Base-by-base conservation (phyloP, 106 monocot genomes). In the Allium fistulosum region DNA sequence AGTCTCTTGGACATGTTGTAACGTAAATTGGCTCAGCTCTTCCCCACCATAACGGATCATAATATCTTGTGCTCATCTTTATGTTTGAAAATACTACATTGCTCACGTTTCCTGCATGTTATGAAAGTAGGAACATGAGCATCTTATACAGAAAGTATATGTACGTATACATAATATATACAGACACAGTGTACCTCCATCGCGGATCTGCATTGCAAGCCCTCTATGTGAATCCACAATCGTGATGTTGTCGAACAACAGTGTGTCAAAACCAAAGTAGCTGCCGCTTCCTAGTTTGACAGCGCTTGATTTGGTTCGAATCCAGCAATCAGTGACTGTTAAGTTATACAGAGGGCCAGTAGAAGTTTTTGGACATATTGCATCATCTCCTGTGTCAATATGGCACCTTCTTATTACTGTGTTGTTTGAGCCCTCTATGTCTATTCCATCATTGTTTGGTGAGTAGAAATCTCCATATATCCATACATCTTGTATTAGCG, bases 1-100 rank as follows among this genome's bases (percentile, higher is more conserved):
- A 65, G 55, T 89, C 74, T 27, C 92, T 70, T 26, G 89, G 90
- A 58, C 97, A 99, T 37, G 84, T 89, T 10, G 92, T 92, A 59
- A 99, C 77, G 77, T 93, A 99, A 27, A 92, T 97, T 0, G 97
- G 92, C 69, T 99, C 97, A 2, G 92, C 97, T 74, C 97, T 82
- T 62, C 97, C 97, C 97, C 97, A 99, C 97, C 97, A 99, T 48
- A 76, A 87, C 14, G 92, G 92, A 50, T 99, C 83, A 58, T 99
- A 99, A 76, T 92, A 99, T 64, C 89, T 92, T 18, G 92, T 99
- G 72, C 84, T 87, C 12, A 92, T 81, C 22, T 80, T 89, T 67
- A 99, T 99, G 80, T 99, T 90, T 37, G 97, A 99, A 76, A 99
- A 99, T 28, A 81, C 66, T 16, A 99, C 48, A 66, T 76, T 74